Base-by-base conservation (phyloP, 2,329 filamentous ascomycete species). In the Claviceps humidiphila region DNA sequence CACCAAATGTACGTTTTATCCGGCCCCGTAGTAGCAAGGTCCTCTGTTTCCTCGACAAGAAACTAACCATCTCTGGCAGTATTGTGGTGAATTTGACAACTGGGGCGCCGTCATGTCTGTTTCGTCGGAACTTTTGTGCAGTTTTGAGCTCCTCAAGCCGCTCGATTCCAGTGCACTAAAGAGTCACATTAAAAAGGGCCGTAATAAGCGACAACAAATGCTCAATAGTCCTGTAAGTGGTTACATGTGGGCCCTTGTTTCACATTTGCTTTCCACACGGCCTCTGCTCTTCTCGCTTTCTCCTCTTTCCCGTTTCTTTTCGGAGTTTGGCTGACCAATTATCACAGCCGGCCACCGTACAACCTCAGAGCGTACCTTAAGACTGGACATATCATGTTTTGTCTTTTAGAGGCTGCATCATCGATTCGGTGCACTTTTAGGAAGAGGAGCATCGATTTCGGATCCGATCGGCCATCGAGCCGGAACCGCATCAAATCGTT, bases 51-150 rank as follows among this genome's bases (percentile, higher is more conserved):
- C 39, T 17, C 13, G 22, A 42, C 20, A 26, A 42, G 24, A 47
- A 37, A 47, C 50, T 51, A 40, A 51, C 11, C 24, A 11, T 51
- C 16, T 51, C 37, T 22, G 16, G 9, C 58, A 95, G 87, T 97
- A 98, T 64, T 98, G 93, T 62, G 93, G 93, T 59, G 93, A 98
- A 68, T 98, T 98, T 59, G 93, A 98, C 66, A 98, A 98, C 58
- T 97, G 93, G 89, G 93, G 93, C 20, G 93, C 93, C 14, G 90
- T 97, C 59, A 98, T 98, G 93, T 95, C 91, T 2, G 93, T 98
- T 22, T 96, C 89, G 1, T 81, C 81, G 14, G 93, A 97, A 68
- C 72, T 98, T 50, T 80, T 98, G 1, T 98, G 93, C 72, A 96
- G 90, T 66, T 98, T 98, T 64, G 93, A 98, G 70, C 76, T 98